A percentile compares a stretch with the other conserved stretches of the same genome.
Conservation (phyloP, 305 asterid genomes). For the Solanum hybrid region DNA sequence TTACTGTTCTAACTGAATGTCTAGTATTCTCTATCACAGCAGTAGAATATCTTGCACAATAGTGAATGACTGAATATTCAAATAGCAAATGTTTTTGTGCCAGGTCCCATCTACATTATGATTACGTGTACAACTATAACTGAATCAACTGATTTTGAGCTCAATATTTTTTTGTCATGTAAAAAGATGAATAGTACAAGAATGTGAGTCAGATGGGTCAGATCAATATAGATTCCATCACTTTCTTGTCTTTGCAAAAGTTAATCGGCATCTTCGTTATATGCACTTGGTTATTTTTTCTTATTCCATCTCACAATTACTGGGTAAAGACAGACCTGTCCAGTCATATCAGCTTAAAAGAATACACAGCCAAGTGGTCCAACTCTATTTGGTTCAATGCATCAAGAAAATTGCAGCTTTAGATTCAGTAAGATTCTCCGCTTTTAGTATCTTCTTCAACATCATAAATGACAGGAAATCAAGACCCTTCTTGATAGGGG, state of each 20-base stretch:
- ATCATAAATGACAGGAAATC: not conserved
- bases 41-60: not conserved
- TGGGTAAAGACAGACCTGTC: constrained; percentile 1
- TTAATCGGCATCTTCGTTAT: not conserved
- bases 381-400: not conserved
- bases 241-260: not conserved
- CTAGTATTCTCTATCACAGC: not conserved
- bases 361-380: constrained; percentile 1
- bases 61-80: not conserved
- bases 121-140: not conserved
- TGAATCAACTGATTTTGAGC: not conserved
- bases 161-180: not conserved
- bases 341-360: not conserved
- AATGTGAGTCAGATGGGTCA: not conserved
- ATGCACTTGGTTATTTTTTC: not conserved
- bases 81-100: not conserved
- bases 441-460: not conserved
- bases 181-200: not conserved
- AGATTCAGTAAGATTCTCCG: not conserved
- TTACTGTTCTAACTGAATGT: not conserved
- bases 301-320: not conserved
- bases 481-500: constrained; percentile 1
- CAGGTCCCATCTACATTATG: not conserved
- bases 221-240: not conserved
- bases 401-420: not conserved